phyloP scores from a whole-genome alignment of 768 basidiomycete genomes.

The Trametes sanguinea region DNA sequence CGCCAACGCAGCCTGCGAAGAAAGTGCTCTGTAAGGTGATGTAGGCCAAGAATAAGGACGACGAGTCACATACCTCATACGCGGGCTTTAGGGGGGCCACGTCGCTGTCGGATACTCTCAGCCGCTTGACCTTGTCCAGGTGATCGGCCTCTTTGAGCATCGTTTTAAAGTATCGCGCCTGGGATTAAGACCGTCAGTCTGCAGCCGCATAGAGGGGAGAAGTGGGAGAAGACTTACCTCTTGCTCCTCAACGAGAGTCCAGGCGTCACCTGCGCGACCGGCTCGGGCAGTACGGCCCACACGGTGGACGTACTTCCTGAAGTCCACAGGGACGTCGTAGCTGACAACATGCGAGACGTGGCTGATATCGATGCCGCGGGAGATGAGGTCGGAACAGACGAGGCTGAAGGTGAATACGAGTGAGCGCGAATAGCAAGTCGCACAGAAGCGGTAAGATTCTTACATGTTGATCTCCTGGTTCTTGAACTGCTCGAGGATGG shows the following conservation, averaged over 20 bases:
- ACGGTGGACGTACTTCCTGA: constrained; percentile 97
- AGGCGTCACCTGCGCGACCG: constrained; percentile 84
- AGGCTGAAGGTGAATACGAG: constrained; percentile 50
- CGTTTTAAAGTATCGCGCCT: constrained; percentile 87
- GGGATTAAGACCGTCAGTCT: neutral
- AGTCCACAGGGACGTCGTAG: constrained; percentile 96
- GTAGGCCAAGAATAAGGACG: neutral
- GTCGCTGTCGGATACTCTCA: constrained; percentile 65
- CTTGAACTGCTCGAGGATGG: constrained; percentile 79
- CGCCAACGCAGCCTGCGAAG: constrained; percentile 32
- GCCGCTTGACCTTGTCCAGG: constrained; percentile 63
- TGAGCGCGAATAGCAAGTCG: constrained; percentile 3
- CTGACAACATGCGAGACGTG: constrained; percentile 92
- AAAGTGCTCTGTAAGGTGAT: neutral
- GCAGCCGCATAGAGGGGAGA: neutral
- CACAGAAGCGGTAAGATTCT: constrained; percentile 30
- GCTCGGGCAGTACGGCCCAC: constrained; percentile 96
- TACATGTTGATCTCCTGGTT: constrained; percentile 82
- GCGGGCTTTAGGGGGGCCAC: constrained; percentile 52
- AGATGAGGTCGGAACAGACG: constrained; percentile 95
- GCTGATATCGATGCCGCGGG: constrained; percentile 93
- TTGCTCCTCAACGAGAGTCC: constrained; percentile 95
- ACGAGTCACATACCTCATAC: constrained; percentile 61
- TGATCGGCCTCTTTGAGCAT: constrained; percentile 78
- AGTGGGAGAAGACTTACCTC: constrained; percentile 50